phyloP scores from a whole-genome alignment of 257 asterid species.

The Vinca minor region DNA sequence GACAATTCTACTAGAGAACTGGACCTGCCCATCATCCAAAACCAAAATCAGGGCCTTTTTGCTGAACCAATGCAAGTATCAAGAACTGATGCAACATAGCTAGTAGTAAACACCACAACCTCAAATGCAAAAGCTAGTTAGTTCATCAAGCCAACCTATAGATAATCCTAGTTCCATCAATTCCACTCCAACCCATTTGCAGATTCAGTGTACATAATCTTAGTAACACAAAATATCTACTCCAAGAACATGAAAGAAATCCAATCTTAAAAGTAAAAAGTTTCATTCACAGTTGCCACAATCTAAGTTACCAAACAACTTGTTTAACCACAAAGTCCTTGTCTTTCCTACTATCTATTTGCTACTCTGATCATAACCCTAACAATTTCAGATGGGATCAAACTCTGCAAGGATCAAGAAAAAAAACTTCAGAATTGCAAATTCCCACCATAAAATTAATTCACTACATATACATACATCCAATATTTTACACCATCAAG shows the following conservation, averaged over 20 bases:
- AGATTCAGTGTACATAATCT: slow-evolving; percentile 12
- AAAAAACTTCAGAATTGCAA: slow-evolving; percentile 10
- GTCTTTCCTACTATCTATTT: slow-evolving; percentile 7
- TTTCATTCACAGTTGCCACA: slow-evolving; percentile 15
- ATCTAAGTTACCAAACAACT: too few species aligned
- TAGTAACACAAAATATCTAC: slow-evolving; percentile 13
- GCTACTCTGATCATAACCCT: slow-evolving; percentile 23
- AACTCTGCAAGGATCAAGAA: slow-evolving; percentile 23
- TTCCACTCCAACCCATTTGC: slow-evolving; percentile 9
- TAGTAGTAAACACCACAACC: slow-evolving; percentile 21
- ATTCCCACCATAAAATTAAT: slow-evolving; percentile 13
- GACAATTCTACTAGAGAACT: slow-evolving; percentile 28
- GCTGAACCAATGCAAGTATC: slow-evolving; percentile 16
- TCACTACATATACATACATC: neutral
- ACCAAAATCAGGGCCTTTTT: slow-evolving; percentile 29
- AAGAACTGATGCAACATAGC: slow-evolving; percentile 19
- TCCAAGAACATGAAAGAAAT: slow-evolving; percentile 1
- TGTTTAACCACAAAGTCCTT: too few species aligned
- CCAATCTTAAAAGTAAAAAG: slow-evolving; percentile 5
- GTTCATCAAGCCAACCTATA: slow-evolving; percentile 20
- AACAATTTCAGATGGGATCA: slow-evolving; percentile 25
- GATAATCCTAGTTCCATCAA: slow-evolving; percentile 13
- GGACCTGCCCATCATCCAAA: slow-evolving; percentile 38
- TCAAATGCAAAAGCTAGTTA: slow-evolving; percentile 18
- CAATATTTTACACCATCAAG: slow-evolving; percentile 20